Conservation (phyloP, 192 early-diverging fungal species). For the Gonapodya sp. region DNA sequence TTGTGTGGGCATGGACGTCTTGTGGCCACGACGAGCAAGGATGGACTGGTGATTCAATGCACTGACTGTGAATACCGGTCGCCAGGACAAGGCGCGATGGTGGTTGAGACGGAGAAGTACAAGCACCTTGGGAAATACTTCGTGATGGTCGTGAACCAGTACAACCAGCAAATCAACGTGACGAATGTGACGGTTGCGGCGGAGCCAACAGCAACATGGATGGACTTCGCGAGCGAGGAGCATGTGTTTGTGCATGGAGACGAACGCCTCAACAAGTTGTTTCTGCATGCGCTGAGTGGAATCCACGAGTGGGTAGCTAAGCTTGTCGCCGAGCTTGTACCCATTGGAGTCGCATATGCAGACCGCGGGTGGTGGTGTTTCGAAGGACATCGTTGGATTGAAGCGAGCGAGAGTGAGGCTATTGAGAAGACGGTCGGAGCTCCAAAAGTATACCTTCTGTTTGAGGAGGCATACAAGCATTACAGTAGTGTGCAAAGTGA, state of each 20-base stretch:
- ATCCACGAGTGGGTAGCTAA: background rate
- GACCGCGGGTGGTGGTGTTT: background rate
- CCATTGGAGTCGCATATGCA: background rate
- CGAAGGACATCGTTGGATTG: background rate
- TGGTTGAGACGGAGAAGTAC: background rate
- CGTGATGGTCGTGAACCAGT: background rate
- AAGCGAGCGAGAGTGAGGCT: background rate
- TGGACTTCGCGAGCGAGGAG: background rate
- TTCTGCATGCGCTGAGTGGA: background rate
- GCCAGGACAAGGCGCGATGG: background rate
- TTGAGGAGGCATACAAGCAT: background rate
- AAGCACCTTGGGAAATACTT: background rate
- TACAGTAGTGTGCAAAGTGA: background rate
- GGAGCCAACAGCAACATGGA: background rate
- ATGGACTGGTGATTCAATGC: background rate
- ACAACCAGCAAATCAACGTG: too few relatives aligned
- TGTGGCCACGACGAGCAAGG: background rate
- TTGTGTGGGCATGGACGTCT: background rate
- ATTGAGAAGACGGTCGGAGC: background rate
- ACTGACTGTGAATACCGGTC: background rate
- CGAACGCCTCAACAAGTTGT: background rate
- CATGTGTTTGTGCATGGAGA: background rate
- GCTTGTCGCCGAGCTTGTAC: background rate
- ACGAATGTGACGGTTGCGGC: background rate
- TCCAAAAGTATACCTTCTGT: background rate